phyloP scores from a whole-genome alignment of 768 basidiomycete species.

The Naematelia encephala region DNA sequence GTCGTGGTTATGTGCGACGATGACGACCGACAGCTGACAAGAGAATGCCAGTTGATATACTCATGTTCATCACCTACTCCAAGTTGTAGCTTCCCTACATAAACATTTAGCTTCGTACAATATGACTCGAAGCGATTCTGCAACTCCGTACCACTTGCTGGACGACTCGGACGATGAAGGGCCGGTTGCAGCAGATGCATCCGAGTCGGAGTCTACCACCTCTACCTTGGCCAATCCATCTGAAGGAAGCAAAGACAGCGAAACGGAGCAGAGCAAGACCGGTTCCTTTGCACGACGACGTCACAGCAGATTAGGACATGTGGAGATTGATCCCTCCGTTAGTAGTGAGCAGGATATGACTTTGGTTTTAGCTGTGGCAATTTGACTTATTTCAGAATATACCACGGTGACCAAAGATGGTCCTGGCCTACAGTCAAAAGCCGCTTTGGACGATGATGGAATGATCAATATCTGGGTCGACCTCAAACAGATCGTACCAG shows the following conservation, averaged over 20 bases:
- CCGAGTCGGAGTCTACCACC: not conserved
- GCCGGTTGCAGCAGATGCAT: not conserved
- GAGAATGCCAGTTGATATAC: too few species aligned
- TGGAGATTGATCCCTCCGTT: conserved; percentile 39
- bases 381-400: conserved; percentile 24
- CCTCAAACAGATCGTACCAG: conserved; percentile 57
- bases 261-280: conserved; percentile 8
- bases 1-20: too few species aligned
- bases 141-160: not conserved
- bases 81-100: too few species aligned
- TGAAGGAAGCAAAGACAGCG: conserved; percentile 12
- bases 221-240: not conserved
- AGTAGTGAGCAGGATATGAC: conserved; percentile 13
- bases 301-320: conserved; percentile 22
- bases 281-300: conserved; percentile 7
- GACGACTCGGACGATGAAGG: not conserved
- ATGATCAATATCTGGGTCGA: conserved; percentile 51
- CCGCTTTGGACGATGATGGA: conserved; percentile 39
- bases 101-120: too few species aligned
- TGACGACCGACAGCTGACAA: too few species aligned
- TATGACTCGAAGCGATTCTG: not conserved
- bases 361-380: not conserved
- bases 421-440: conserved; percentile 38
- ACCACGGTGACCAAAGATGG: conserved; percentile 29
- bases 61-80: too few species aligned